phyloP scores from a whole-genome alignment of 2,329 filamentous ascomycete genomes.

The Fusarium domesticum region DNA sequence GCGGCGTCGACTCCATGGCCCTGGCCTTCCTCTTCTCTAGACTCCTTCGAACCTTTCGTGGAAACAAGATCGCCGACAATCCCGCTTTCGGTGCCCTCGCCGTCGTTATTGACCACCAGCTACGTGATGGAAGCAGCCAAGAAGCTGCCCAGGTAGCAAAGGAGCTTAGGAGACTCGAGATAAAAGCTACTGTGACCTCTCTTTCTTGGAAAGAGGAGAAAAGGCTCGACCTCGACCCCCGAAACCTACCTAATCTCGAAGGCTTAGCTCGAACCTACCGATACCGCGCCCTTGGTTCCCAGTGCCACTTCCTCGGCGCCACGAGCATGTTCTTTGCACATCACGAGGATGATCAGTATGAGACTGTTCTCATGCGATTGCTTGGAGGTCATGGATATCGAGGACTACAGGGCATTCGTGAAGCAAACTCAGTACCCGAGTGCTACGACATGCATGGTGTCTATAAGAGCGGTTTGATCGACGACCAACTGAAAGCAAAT shows the following conservation, averaged over 20 bases:
- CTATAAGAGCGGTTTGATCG: constrained; percentile 59
- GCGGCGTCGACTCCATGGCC: constrained; percentile 97
- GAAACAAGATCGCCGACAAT: constrained; percentile 45
- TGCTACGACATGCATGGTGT: constrained; percentile 72
- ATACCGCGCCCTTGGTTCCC: constrained; percentile 66
- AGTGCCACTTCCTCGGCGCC: constrained; percentile 53
- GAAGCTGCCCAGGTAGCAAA: constrained; percentile 51
- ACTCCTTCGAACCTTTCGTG: constrained; percentile 35
- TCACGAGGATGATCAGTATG: constrained; percentile 86
- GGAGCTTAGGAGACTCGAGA: constrained; percentile 39
- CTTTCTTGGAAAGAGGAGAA: constrained; percentile 48
- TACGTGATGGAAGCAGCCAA: constrained; percentile 49
- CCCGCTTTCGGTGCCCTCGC: constrained; percentile 41
- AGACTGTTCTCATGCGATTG: constrained; percentile 82
- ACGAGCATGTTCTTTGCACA: constrained; percentile 73
- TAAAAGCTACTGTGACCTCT: constrained; percentile 27
- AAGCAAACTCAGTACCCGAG: constrained; percentile 72
- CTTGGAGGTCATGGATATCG: constrained; percentile 62
- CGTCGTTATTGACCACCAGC: constrained; percentile 56
- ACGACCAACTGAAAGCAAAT: constrained; percentile 39
- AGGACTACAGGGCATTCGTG: constrained; percentile 70
- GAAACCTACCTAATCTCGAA: constrained; percentile 64
- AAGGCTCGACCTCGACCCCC: constrained; percentile 31
- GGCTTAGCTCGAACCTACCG: constrained; percentile 69
- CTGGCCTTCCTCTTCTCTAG: constrained; percentile 70